Percentiles rank a stretch among this genome's conserved stretches.
phyloP scores from a whole-genome alignment of 2,329 filamentous ascomycete genomes.

The Ophiostoma himal-ulmi region DNA sequence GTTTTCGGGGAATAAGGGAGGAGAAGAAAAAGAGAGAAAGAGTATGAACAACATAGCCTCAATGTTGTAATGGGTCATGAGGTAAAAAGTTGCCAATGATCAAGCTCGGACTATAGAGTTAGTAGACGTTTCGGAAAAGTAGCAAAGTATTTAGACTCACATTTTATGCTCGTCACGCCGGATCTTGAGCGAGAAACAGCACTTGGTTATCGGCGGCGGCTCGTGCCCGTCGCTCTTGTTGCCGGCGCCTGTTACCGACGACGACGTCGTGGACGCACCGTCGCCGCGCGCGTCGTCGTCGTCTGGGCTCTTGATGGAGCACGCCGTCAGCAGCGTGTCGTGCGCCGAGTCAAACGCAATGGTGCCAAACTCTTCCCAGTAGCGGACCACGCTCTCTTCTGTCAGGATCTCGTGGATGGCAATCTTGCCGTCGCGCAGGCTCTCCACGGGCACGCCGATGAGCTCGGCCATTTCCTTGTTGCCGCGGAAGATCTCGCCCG shows the following conservation, averaged over 20 bases:
- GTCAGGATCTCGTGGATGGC: constrained; percentile 93
- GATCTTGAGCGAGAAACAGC: constrained; percentile 97
- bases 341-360: constrained; percentile 93
- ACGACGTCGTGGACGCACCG: constrained; percentile 34
- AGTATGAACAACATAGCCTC: neutral
- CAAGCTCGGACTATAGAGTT: constrained; percentile 65
- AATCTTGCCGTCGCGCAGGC: constrained; percentile 85
- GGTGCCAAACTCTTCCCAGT: constrained; percentile 98
- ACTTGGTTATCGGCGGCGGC: constrained; percentile 58
- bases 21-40: neutral
- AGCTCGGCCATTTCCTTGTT: constrained; percentile 99
- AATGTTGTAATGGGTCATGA: constrained; percentile 53
- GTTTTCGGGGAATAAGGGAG: neutral
- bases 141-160: constrained; percentile 48
- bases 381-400: constrained; percentile 89
- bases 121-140: constrained; percentile 28
- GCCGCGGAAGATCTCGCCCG: constrained; percentile 92
- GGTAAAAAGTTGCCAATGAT: constrained; percentile 97
- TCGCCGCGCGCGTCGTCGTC: constrained; percentile 46
- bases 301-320: constrained; percentile 77
- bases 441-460: constrained; percentile 86
- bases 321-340: constrained; percentile 92
- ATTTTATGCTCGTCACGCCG: constrained; percentile 92
- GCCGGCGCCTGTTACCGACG: neutral
- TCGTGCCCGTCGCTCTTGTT: neutral